A percentile compares a stretch with the other conserved stretches of the same genome.
These are phyloP conservation scores for Paramecium sexaurelia DNA, from an alignment of 73 alveolate species.

Conservation along the genomic window DNA sequence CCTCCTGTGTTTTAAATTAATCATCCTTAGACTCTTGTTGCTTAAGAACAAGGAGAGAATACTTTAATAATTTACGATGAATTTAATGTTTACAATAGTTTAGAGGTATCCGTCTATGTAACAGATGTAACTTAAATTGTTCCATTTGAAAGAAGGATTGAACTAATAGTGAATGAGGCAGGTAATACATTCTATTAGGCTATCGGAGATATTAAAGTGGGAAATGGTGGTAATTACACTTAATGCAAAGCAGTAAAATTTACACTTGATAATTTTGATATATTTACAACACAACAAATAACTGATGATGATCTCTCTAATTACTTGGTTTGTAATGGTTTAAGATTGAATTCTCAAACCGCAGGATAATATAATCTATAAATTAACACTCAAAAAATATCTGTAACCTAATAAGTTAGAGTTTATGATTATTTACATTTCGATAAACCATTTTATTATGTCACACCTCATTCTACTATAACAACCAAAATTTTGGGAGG, in stretches of 20 bases:
- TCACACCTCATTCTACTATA: not conserved
- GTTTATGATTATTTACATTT: not conserved
- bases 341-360: not conserved
- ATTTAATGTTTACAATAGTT: not conserved
- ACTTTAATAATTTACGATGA: not conserved
- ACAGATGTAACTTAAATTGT: not conserved
- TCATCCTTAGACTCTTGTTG: not conserved
- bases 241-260: not conserved
- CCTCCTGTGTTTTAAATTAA: not conserved
- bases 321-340: not conserved
- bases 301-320: not conserved
- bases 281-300: not conserved
- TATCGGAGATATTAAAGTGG: not conserved
- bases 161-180: not conserved
- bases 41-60: not conserved
- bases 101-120: constrained; percentile 2
- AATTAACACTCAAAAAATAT: not conserved
- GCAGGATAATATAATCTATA: not conserved
- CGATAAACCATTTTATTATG: not conserved
- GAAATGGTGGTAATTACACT: constrained; percentile 19
- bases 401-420: not conserved
- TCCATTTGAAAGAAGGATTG: constrained; percentile 14
- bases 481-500: constrained; percentile 15
- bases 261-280: not conserved
- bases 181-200: not conserved